Base-by-base conservation (phyloP, 2,329 filamentous ascomycete genomes). In the Graphilbum fragrans region DNA sequence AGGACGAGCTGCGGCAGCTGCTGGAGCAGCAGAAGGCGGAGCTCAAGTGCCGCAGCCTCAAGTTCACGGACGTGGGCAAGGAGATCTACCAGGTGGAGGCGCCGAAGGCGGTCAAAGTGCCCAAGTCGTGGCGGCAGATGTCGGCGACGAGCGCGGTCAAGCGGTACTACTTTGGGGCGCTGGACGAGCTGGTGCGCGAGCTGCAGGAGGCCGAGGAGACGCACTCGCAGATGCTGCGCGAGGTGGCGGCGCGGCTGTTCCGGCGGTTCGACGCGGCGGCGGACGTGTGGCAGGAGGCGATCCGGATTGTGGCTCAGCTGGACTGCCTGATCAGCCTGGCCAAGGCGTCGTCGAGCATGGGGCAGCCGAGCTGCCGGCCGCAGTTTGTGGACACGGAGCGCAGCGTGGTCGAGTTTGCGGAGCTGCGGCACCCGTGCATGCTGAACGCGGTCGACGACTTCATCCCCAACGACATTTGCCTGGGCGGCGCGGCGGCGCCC, bases 11-110 rank as follows among this genome's bases (percentile, higher is more conserved):
- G 1, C 67, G 88, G 3, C 64, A 70, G 4, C 63, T 96, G 1
- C 65, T 96, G 3, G 77, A 77, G 39, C 70, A 76, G 51, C 80
- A 82, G 49, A 82, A 84, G 47, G 72, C 74, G 27, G 75, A 87
- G 35, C 67, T 95, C 4, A 84, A 82, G 46, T 86, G 81, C 44
- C 82, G 73, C 49, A 72, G 73, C 0, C 71, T 90, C 47, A 79
- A 79, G 55, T 92, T 80, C 52, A 78, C 78, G 22, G 86, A 96
- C 55, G 82, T 93, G 8, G 92, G 92, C 46, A 98, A 98, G 58
- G 92, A 98, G 55, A 86, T 98, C 40, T 96, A 94, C 62, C 90
- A 98, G 61, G 70, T 98, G 11, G 92, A 98, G 58, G 82, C 86
- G 0, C 90, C 92, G 0, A 94, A 92, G 59, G 65, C 66, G 1